These are phyloP conservation scores for Mycosphaerella sp. DNA, from an alignment of 2,329 filamentous ascomycete species.

Conservation along the genomic window DNA sequence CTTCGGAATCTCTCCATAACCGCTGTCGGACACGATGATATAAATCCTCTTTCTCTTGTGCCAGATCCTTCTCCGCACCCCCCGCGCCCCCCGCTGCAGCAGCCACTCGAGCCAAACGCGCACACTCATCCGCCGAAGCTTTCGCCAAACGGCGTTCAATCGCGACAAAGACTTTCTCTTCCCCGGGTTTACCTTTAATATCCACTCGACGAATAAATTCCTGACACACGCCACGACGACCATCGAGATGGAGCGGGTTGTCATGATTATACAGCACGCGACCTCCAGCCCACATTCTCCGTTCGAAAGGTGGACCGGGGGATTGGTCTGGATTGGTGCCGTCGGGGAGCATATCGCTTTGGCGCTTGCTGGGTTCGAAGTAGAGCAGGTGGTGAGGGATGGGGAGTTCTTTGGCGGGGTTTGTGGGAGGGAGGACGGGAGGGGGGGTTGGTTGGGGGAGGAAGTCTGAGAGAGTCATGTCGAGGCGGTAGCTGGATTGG, in stretches of 20 bases:
- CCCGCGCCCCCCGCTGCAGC: too few species aligned
- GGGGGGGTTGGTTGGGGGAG: constrained; percentile 24
- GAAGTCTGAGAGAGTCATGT: constrained; percentile 18
- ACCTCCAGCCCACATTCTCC: constrained; percentile 87
- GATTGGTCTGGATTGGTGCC: constrained; percentile 76
- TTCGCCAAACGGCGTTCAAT: constrained; percentile 49
- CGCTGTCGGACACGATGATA: constrained; percentile 36
- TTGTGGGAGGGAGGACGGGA: constrained; percentile 30
- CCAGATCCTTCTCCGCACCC: too few species aligned
- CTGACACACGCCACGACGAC: constrained; percentile 39
- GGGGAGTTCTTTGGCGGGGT: constrained; percentile 41
- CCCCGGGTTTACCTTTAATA: constrained; percentile 45
- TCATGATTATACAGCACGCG: constrained; percentile 50
- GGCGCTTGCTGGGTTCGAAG: constrained; percentile 65
- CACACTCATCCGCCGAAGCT: constrained; percentile 27
- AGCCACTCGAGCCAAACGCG: constrained; percentile 34
- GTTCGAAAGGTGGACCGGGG: constrained; percentile 63
- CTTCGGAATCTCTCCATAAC: constrained; percentile 41
- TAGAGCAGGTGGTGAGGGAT: constrained; percentile 78
- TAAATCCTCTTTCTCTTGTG: constrained; percentile 24
- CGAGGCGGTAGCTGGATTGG: constrained; percentile 19
- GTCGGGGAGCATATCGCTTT: constrained; percentile 63
- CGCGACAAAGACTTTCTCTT: constrained; percentile 55
- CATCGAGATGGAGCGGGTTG: constrained; percentile 31
- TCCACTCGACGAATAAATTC: constrained; percentile 45